A percentile compares a stretch with the other conserved stretches of the same genome.
phyloP scores from a whole-genome alignment of 1,139 yeast species.

The Hansenula lynferdii region DNA sequence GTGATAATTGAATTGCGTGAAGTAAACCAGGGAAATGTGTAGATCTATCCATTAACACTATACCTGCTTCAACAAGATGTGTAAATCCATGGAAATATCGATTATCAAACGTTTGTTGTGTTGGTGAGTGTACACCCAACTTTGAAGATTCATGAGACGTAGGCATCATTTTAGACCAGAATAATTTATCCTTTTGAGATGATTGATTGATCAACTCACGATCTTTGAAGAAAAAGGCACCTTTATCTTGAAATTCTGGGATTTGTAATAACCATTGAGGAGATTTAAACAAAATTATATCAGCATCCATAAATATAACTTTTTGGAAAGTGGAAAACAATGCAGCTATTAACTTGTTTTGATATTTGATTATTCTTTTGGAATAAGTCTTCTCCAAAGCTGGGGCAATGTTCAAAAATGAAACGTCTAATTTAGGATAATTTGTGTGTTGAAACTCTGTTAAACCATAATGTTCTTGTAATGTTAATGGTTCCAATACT shows the following conservation, averaged over 20 bases:
- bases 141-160: constrained; percentile 31
- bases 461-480: not conserved
- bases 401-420: constrained; percentile 37
- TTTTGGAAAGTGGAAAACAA: constrained; percentile 48
- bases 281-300: constrained; percentile 37
- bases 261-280: constrained; percentile 36
- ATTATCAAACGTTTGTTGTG: constrained; percentile 26
- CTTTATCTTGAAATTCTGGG: constrained; percentile 33
- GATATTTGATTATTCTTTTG: constrained; percentile 33
- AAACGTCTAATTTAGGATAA: constrained; percentile 35
- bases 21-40: constrained; percentile 39
- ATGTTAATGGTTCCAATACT: not conserved
- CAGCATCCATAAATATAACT: constrained; percentile 46
- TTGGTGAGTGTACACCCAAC: constrained; percentile 21
- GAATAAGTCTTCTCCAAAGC: constrained; percentile 28
- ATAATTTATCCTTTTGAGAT: constrained; percentile 26
- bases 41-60: constrained; percentile 39
- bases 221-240: constrained; percentile 46
- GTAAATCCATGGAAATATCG: constrained; percentile 26
- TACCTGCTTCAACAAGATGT: constrained; percentile 51
- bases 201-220: constrained; percentile 36
- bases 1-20: constrained; percentile 37
- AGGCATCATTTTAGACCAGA: constrained; percentile 36
- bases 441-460: constrained; percentile 23
- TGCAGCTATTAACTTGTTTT: constrained; percentile 46